phyloP scores from a whole-genome alignment of 192 early-diverging fungal genomes.

The Borealophlyctis nickersoniae region DNA sequence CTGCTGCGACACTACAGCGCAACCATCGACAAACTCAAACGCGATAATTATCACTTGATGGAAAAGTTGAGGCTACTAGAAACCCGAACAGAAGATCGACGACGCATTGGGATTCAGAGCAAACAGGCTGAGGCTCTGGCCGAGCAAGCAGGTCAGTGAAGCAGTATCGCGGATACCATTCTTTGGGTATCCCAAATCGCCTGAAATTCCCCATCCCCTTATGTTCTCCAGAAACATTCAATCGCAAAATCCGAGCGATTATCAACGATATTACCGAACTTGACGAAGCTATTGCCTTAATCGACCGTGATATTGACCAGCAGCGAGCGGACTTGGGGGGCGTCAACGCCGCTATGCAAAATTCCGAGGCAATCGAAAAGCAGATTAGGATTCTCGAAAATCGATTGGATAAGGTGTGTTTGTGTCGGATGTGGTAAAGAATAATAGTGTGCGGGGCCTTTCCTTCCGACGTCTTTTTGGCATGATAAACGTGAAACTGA shows the following conservation, averaged over 20 bases:
- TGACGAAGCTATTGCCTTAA: conserved; percentile 29
- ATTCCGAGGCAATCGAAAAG: conserved; percentile 50
- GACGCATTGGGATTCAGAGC: conserved; percentile 43
- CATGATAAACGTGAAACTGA: not conserved
- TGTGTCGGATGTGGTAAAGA: not conserved
- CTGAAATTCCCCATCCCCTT: not conserved
- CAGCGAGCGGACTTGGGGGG: conserved; percentile 50
- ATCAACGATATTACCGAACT: conserved; percentile 35
- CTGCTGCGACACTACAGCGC: conserved; percentile 22
- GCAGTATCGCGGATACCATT: no score
- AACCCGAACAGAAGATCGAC: conserved; percentile 43
- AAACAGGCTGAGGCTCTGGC: conserved; percentile 51
- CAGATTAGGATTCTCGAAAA: conserved; percentile 55
- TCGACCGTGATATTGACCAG: conserved; percentile 46
- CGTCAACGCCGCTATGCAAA: conserved; percentile 49
- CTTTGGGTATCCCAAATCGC: no score
- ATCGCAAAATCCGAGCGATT: conserved; percentile 38
- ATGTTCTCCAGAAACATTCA: conserved; percentile 33
- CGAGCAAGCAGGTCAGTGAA: conserved; percentile 48
- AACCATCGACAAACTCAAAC: conserved; percentile 50
- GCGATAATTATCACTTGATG: conserved; percentile 48
- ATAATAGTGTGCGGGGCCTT: not conserved
- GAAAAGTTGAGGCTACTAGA: conserved; percentile 50
- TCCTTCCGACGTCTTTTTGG: not conserved
- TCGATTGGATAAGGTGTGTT: conserved; percentile 49